A percentile compares a stretch with the other conserved stretches of the same genome.
phyloP scores from a whole-genome alignment of 176 grass and related monocot species.

The Echinochloa phyllopogon region DNA sequence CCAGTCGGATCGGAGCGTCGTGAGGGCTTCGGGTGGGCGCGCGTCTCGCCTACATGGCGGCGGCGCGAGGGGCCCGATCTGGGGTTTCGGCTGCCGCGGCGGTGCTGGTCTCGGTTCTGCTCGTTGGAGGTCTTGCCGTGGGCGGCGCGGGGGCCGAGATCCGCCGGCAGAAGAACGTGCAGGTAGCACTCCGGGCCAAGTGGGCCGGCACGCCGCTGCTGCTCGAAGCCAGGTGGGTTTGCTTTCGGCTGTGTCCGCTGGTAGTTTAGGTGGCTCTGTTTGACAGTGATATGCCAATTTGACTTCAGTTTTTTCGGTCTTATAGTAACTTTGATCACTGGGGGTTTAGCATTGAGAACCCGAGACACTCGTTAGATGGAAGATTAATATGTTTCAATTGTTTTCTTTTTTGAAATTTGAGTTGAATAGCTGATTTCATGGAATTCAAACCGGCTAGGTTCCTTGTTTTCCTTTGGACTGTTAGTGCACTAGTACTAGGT shows the following conservation, averaged over 20 bases:
- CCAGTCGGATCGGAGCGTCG: slow-evolving; percentile 33
- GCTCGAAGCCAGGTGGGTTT: slow-evolving; percentile 78
- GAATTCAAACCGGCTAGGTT: background rate
- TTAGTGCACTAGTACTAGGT: background rate
- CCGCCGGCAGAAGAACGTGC: slow-evolving; percentile 87
- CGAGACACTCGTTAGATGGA: background rate
- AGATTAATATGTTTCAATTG: background rate
- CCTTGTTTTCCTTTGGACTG: background rate
- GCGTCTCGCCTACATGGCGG: slow-evolving; percentile 34
- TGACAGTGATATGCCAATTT: slow-evolving; percentile 11
- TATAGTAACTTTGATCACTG: background rate
- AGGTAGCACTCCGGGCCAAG: slow-evolving; percentile 82
- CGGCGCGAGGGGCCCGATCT: slow-evolving; percentile 45
- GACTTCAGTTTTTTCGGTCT: background rate
- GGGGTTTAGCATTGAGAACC: background rate
- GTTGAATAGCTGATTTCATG: background rate
- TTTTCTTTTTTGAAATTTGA: background rate
- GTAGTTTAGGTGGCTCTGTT: slow-evolving; percentile 7
- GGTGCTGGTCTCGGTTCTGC: slow-evolving; percentile 28
- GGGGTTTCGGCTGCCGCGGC: slow-evolving; percentile 24
- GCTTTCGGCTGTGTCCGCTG: slow-evolving; percentile 11
- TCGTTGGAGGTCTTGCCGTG: slow-evolving; percentile 39
- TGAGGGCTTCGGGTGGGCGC: slow-evolving; percentile 15
- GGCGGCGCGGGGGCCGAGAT: slow-evolving; percentile 41
- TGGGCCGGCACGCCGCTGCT: slow-evolving; percentile 89